Evolutionary conservation across 345 rosid species (phyloP).

Genomic region (Gossypium thurberi): DNA sequence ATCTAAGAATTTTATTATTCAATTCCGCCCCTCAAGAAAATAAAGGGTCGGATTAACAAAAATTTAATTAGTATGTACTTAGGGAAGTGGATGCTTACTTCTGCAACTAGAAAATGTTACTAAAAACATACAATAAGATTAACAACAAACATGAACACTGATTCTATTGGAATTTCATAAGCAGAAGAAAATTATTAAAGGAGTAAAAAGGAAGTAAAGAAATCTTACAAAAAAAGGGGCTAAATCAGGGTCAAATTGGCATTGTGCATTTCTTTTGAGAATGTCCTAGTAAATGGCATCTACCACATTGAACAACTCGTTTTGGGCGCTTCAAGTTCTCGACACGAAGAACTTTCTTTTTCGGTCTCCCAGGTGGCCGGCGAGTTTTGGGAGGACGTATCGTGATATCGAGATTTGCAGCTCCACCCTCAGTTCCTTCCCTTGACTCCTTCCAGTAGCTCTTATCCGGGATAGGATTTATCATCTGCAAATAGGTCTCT

Average conservation of each 20-base stretch:
- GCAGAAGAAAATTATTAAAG: not conserved
- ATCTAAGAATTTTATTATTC: too few relatives aligned
- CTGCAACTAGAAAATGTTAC: too few relatives aligned
- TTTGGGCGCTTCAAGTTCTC: not conserved
- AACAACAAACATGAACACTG: not conserved
- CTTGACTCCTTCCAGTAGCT: slow-evolving; percentile 48
- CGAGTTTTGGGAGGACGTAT: slow-evolving; percentile 87
- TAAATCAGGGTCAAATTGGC: slow-evolving; percentile 50
- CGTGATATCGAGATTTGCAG: slow-evolving; percentile 44
- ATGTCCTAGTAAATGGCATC: slow-evolving; percentile 84
- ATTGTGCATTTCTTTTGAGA: slow-evolving; percentile 97
- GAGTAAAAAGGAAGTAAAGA: not conserved
- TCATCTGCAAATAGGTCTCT: slow-evolving; percentile 67
- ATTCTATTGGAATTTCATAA: slow-evolving; percentile 18
- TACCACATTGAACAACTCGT: slow-evolving; percentile 30
- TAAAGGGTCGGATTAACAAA: too few relatives aligned
- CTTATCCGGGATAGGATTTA: slow-evolving; percentile 62
- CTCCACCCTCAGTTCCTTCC: slow-evolving; percentile 42
- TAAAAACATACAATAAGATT: too few relatives aligned
- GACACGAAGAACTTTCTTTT: not conserved
- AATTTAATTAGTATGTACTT: too few relatives aligned
- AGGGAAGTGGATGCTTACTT: too few relatives aligned
- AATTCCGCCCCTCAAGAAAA: too few relatives aligned
- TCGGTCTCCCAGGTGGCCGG: slow-evolving; percentile 93
- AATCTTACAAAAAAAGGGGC: not conserved